Conservation (phyloP, 192 early-diverging fungal genomes). For the Chytriomyces sp. region DNA sequence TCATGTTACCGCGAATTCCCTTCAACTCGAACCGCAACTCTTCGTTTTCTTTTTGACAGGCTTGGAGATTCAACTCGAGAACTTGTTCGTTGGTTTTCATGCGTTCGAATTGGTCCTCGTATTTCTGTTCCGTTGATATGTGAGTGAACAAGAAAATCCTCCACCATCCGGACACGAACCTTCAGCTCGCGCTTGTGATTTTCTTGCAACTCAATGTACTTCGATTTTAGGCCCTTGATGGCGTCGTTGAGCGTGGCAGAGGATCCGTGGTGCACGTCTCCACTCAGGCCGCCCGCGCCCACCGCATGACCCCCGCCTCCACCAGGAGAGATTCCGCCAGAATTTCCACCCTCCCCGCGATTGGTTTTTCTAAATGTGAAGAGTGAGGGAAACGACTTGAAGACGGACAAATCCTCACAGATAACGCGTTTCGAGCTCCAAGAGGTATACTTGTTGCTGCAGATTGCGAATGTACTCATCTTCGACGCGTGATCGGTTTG, state of each 20-base stretch:
- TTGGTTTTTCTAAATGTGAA: neutral
- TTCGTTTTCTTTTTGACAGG: slow-evolving; percentile 25
- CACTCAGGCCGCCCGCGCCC: slow-evolving; percentile 1
- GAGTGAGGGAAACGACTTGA: neutral
- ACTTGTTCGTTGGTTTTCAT: slow-evolving; percentile 34
- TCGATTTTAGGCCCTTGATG: slow-evolving; percentile 46
- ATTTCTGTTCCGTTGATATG: slow-evolving; percentile 19
- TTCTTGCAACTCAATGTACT: slow-evolving; percentile 60
- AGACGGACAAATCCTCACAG: slow-evolving; percentile 38
- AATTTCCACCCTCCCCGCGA: neutral
- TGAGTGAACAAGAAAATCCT: neutral
- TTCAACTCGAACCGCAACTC: slow-evolving; percentile 22
- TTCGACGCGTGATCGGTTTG: slow-evolving; percentile 29
- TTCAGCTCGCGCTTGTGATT: slow-evolving; percentile 47
- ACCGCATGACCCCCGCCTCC: neutral
- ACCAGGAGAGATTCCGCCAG: neutral
- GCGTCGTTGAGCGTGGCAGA: slow-evolving; percentile 50
- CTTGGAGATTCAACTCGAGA: slow-evolving; percentile 21
- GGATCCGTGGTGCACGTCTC: neutral
- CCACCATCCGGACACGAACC: slow-evolving; percentile 29
- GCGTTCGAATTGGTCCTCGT: slow-evolving; percentile 27
- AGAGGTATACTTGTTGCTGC: slow-evolving; percentile 63
- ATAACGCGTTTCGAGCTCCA: slow-evolving; percentile 64
- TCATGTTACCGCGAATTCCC: neutral
- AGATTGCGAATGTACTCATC: slow-evolving; percentile 62